These are phyloP conservation scores for Ogataea corticis DNA, from an alignment of 805 yeast species.

Conservation along the genomic window DNA sequence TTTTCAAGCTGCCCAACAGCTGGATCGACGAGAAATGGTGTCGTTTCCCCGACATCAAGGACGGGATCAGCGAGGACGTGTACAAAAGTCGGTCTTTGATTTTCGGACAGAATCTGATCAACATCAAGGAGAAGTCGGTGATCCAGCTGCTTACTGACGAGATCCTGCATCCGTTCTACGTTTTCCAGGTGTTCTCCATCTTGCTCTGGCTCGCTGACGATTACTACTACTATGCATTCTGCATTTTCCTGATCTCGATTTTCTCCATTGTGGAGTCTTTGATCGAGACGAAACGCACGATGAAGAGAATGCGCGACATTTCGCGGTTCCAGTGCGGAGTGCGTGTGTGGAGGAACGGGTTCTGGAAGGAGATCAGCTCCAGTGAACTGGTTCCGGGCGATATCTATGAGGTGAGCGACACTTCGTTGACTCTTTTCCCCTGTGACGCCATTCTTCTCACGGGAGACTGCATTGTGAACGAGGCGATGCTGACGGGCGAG, in stretches of 20 bases:
- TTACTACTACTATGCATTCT: conserved; percentile 90
- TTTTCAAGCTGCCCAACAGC: conserved; percentile 76
- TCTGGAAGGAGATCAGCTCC: conserved; percentile 82
- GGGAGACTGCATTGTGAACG: conserved; percentile 97
- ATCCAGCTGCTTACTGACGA: conserved; percentile 74
- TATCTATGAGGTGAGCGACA: conserved; percentile 87
- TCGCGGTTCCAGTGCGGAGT: conserved; percentile 77
- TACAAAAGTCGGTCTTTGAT: conserved; percentile 70
- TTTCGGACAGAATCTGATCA: conserved; percentile 76
- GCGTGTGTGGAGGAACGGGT: conserved; percentile 88
- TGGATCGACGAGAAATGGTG: conserved; percentile 89
- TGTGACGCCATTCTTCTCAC: conserved; percentile 85
- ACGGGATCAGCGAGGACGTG: conserved; percentile 70
- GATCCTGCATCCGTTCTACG: conserved; percentile 91
- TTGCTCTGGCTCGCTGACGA: conserved; percentile 90
- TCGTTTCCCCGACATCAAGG: conserved; percentile 50
- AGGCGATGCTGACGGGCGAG: conserved; percentile 97
- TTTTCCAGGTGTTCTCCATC: conserved; percentile 92
- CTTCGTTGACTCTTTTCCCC: conserved; percentile 71
- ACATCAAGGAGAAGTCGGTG: conserved; percentile 71
- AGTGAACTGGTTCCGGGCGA: conserved; percentile 94
- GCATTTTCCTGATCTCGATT: conserved; percentile 85
- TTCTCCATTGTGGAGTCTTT: conserved; percentile 78
- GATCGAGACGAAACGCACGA: conserved; percentile 78
- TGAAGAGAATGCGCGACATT: conserved; percentile 69